Evolutionary conservation across 805 yeast species (phyloP).

Genomic region (Yueomyces sp.): DNA sequence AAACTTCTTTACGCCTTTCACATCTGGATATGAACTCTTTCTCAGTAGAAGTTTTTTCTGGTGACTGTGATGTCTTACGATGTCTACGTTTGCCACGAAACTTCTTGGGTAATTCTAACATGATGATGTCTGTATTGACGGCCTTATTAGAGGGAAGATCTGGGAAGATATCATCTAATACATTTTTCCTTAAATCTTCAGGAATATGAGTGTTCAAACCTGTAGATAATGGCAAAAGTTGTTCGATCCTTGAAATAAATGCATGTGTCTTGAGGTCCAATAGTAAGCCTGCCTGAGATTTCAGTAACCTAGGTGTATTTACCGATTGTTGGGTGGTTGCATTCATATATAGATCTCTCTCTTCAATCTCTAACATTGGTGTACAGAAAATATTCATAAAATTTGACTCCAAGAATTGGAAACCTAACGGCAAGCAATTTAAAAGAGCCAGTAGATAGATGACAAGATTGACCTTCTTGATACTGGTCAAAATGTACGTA

Average conservation of each 20-base stretch:
- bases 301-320: slow-evolving; percentile 42
- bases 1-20: slow-evolving; percentile 49
- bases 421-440: slow-evolving; percentile 66
- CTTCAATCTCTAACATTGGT: slow-evolving; percentile 22
- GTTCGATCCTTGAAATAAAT: slow-evolving; percentile 72
- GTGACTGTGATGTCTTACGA: slow-evolving; percentile 12
- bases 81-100: slow-evolving; percentile 1
- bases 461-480: slow-evolving; percentile 77
- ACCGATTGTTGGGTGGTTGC: no score
- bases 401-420: slow-evolving; percentile 70
- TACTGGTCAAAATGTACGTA: slow-evolving; percentile 30
- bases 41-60: slow-evolving; percentile 59
- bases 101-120: no score
- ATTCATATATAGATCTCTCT: not conserved
- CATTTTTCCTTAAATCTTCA: slow-evolving; percentile 27
- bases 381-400: slow-evolving; percentile 86
- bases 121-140: no score
- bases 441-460: slow-evolving; percentile 80
- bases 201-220: slow-evolving; percentile 4
- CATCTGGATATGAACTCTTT: slow-evolving; percentile 67
- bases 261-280: slow-evolving; percentile 93
- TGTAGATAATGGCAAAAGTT: slow-evolving; percentile 1
- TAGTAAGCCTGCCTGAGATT: slow-evolving; percentile 66
- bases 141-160: slow-evolving; percentile 17
- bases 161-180: slow-evolving; percentile 69